A percentile compares a stretch with the other conserved stretches of the same genome.
phyloP scores from a whole-genome alignment of 2,329 filamentous ascomycete genomes.

The Emmonsiellopsis sp. region DNA sequence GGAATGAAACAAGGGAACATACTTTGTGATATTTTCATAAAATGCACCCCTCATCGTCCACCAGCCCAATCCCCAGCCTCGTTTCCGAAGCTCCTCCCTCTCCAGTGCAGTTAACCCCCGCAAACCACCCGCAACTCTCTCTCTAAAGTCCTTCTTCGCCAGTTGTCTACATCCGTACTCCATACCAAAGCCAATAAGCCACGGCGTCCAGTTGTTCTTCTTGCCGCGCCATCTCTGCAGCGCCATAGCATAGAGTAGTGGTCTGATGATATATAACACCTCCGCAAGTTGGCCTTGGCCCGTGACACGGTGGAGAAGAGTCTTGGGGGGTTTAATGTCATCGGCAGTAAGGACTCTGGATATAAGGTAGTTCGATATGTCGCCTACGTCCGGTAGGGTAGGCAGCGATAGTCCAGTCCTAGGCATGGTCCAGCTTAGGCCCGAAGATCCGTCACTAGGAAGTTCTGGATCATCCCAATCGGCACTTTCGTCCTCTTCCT shows the following conservation, averaged over 20 bases:
- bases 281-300: constrained; percentile 78
- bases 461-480: constrained; percentile 41
- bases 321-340: constrained; percentile 86
- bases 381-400: constrained; percentile 66
- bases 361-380: constrained; percentile 80
- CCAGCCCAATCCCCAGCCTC: constrained; percentile 87
- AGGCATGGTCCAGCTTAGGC: constrained; percentile 77
- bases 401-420: constrained; percentile 80
- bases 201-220: constrained; percentile 80
- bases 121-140: constrained; percentile 58
- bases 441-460: constrained; percentile 27
- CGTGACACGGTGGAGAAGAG: constrained; percentile 63
- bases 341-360: constrained; percentile 88
- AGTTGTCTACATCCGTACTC: constrained; percentile 87
- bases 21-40: constrained; percentile 80
- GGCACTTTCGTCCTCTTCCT: constrained; percentile 43
- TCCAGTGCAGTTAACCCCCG: constrained; percentile 75
- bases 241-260: constrained; percentile 74
- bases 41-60: constrained; percentile 96
- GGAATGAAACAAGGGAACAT: constrained; percentile 17
- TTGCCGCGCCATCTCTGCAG: constrained; percentile 64
- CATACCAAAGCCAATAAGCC: constrained; percentile 74
- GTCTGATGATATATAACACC: constrained; percentile 81
- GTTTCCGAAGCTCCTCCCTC: constrained; percentile 76
- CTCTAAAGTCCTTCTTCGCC: constrained; percentile 55